Evolutionary conservation across 768 basidiomycete genomes (phyloP), one percentile per base, ranked within the genome.

Genomic region (Cantharellus cinnabarinus): DNA sequence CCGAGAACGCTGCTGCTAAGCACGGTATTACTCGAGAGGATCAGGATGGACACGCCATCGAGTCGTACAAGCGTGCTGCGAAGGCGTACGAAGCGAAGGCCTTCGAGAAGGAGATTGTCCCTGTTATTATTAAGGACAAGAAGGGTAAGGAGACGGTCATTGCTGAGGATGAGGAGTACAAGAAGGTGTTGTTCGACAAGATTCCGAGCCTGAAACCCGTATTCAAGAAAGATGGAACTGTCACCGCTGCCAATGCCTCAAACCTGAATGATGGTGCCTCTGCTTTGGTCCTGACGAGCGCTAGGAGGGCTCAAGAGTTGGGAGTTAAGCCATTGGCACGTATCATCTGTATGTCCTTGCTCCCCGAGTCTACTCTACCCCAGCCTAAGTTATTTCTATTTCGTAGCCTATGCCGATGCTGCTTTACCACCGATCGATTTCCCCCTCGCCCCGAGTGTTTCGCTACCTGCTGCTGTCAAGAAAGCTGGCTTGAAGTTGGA

Each of bases 381-480:
- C 39, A 50, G 34, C n/a, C 5, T 61, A 62, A 51, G 15, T 58
- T 64, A 29, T 61, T 42, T 44, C 56, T 51, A 48, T 61, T 60
- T 54, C 55, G 2, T 65, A 98, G 93, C 90, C 4, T 98, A 88
- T 72, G 90, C 95, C 61, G 95, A 99, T 73, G 89, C 85, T 63
- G 95, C 95, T 66, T 85, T 93, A 63, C 89, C 90, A 20, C 95
- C 95, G 38, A 85, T 97, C 64, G 89, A 98, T 71, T 99, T 99
- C 81, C 94, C 95, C 48, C 77, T 80, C 64, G 95, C 95, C 34
- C 95, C 95, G 7, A 87, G 94, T 3, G 76, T 87, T 63, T 94
- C 94, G 37, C 71, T 99, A 42, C 95, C 95, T 29, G 71, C 79
- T 60, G 95, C 95, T 7, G 74, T 99, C 61, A 72, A 90, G 74